A percentile compares a stretch with the other conserved stretches of the same genome.
These are phyloP conservation scores for Polyporus arcularius DNA, from an alignment of 768 basidiomycete species.

Conservation along the genomic window DNA sequence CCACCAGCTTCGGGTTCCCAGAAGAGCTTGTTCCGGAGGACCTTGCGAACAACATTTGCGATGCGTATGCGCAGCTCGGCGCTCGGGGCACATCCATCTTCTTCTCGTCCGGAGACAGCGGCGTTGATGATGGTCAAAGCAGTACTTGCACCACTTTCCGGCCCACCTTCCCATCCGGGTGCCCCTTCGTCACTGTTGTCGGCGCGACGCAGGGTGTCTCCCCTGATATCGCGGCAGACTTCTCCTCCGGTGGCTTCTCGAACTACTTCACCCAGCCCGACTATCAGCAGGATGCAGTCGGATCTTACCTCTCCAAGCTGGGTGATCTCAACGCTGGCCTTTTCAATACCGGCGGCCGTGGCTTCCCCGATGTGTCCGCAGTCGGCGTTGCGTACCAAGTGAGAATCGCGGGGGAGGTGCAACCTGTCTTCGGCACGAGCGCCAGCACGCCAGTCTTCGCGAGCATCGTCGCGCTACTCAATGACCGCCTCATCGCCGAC, in stretches of 20 bases:
- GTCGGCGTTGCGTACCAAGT: slow-evolving; percentile 37
- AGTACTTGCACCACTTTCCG: slow-evolving; percentile 49
- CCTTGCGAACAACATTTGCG: slow-evolving; percentile 55
- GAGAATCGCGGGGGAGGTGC: slow-evolving; percentile 18
- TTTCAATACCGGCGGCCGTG: slow-evolving; percentile 39
- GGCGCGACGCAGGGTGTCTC: slow-evolving; percentile 47
- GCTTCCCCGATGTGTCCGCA: slow-evolving; percentile 49
- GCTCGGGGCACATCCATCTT: slow-evolving; percentile 63
- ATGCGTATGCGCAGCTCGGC: slow-evolving; percentile 67
- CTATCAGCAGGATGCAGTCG: slow-evolving; percentile 42
- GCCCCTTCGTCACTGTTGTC: slow-evolving; percentile 58
- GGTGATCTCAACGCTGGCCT: slow-evolving; percentile 29
- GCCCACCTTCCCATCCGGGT: slow-evolving; percentile 50
- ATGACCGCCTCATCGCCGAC: slow-evolving; percentile 31
- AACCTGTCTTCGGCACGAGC: slow-evolving; percentile 53
- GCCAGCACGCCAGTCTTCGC: slow-evolving; percentile 64
- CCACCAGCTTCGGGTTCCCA: slow-evolving; percentile 72
- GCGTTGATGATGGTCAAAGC: slow-evolving; percentile 53
- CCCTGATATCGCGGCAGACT: slow-evolving; percentile 32
- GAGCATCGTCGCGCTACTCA: slow-evolving; percentile 58
- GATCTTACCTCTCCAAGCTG: slow-evolving; percentile 35
- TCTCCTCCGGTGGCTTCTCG: slow-evolving; percentile 38
- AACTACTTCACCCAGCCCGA: slow-evolving; percentile 32
- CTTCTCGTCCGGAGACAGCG: slow-evolving; percentile 69
- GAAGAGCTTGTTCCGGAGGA: slow-evolving; percentile 65